Evolutionary conservation across 1,284 basidiomycete genomes (phyloP).

Genomic region (Wallemia mellicola): DNA sequence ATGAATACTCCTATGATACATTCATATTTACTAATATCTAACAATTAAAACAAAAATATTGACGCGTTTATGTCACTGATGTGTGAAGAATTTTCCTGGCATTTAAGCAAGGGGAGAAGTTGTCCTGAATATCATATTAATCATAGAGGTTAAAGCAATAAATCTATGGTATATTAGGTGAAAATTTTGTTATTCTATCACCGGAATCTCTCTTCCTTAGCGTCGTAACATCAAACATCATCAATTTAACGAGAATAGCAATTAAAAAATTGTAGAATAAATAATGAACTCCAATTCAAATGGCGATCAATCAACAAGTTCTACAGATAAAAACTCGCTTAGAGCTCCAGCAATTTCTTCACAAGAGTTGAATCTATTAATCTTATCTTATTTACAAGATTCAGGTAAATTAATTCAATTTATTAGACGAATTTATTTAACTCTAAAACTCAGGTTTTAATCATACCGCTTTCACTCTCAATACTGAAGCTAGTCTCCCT

Average conservation of each 20-base stretch:
- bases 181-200: neutral
- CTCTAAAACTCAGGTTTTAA: neutral
- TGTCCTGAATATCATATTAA: neutral
- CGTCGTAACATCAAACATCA: neutral
- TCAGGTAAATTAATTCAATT: neutral
- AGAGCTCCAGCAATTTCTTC: neutral
- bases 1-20: neutral
- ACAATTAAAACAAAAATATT: neutral
- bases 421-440: neutral
- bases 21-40: neutral
- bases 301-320: neutral
- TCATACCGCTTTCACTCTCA: neutral
- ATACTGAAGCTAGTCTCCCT: neutral
- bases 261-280: neutral
- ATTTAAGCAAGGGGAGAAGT: neutral
- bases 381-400: neutral
- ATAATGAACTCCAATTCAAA: neutral
- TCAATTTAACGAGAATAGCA: neutral
- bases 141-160: neutral
- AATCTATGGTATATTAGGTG: no score
- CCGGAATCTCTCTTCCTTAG: neutral
- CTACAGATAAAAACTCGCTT: neutral
- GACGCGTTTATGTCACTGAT: neutral
- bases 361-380: neutral
- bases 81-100: neutral